Base-by-base conservation (phyloP, 2,329 filamentous ascomycete species). In the Dactylellina parvicollis region DNA sequence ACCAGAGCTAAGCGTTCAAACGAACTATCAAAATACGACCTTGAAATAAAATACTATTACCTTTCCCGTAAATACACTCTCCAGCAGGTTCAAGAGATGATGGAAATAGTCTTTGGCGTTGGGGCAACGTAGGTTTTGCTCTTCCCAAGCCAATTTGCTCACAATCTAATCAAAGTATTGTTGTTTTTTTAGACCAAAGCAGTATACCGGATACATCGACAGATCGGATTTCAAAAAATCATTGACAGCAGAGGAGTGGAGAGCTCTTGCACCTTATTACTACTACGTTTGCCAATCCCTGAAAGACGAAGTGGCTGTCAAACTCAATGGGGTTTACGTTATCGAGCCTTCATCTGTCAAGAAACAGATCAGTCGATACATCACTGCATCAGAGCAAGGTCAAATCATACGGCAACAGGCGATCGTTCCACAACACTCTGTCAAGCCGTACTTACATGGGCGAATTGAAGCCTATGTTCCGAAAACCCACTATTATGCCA, bases 41-140 rank as follows among this genome's bases (percentile, higher is more conserved):
- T 18, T 26, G 59, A 16, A 24, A 32, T 64, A 32, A 44, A 34
- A 38, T 64, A 64, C 59, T 64, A 42, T 8, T 64, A 64, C n/a
- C 36, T 55, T 18, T 8, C 47, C 30, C 46, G 46, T 4, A 18
- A 32, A 3, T 64, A 64, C 9, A 55, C 59, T 5, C 24, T 20
- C 10, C 0, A 26, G 12, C 34, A 54, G 9, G 20, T 55, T 10
- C 36, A 46, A 24, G 36, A 46, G 24, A 24, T 47, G 3, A 64
- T 64, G 59, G 46, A 46, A 46, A 14, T 36, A 2, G 40, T 55
- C 20, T 64, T 64, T 38, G 26, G 40, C 8, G 18, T 55, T 18
- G 47, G 47, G 16, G 59, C 59, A 36, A 64, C 36, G 59, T 55
- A 20, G 16, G 36, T 64, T 24, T n/a, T 8, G 7, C 28, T 14